Evolutionary conservation across 495 filamentous ascomycete species (phyloP), one percentile per base, ranked within the genome.

Genomic region (Aspergillus sclerotiicarbonarius): DNA sequence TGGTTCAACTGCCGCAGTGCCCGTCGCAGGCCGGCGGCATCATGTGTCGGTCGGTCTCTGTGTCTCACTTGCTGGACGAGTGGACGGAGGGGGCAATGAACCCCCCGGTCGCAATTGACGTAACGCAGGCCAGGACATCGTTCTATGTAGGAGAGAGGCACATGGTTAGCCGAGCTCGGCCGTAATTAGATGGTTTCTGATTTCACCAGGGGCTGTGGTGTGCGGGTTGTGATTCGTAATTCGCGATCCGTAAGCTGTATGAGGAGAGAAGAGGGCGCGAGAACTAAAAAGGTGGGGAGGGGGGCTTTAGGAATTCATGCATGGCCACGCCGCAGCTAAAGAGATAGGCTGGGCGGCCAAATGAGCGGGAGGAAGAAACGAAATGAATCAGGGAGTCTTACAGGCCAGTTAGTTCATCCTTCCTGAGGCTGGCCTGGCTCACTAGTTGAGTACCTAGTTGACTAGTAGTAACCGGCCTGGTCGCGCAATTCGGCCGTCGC

Each of bases 1-100:
- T 62, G 62, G 62, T 60, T 49, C 57, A 49, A 37, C 18, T 37
- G 33, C 46, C 41, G 32, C 20, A n/a, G 37, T 31, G 20, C 25
- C 49, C 51, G 50, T 49, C 33, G 51, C 48, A 33, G 20, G 48
- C 18, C n/a, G 37, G 19, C 12, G 49, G 45, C 47, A 59, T 61
- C 56, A 65, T 64, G 59, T 54, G 58, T 57, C 31, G 33, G 43
- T n/a, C n/a, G 2, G 25, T 25, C 25, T 25, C 25, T 3, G 2
- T 25, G 2, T 25, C 25, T 5, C 25, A 25, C 25, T 25, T 25
- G 25, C 25, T 25, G 25, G 5, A 5, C 25, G 25, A 5, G 5
- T 25, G 25, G 5, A 5, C 25, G 25, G 25, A 25, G 25, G 2
- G 25, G 25, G 25, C 25, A 5, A 25, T 25, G 25, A 25, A 25